Conservation (phyloP, 495 filamentous ascomycete species). For the Annulohypoxylon nitens region DNA sequence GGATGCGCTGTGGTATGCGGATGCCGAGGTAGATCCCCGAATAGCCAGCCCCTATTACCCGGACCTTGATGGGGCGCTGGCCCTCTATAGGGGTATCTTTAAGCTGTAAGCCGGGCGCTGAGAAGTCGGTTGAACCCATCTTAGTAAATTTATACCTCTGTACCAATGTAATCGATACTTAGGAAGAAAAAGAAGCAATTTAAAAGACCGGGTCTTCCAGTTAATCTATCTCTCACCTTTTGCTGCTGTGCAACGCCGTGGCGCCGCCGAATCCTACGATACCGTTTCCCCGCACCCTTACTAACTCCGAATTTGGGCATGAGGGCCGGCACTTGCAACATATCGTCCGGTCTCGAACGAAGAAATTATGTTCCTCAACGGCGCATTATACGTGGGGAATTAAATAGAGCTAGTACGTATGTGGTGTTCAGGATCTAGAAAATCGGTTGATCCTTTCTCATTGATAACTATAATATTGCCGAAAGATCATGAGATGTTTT, state of each 20-base stretch:
- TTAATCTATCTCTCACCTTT: not conserved
- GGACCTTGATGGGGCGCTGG: slow-evolving; percentile 59
- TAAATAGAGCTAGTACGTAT: slow-evolving; percentile 21
- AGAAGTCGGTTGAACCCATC: slow-evolving; percentile 37
- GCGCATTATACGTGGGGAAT: slow-evolving; percentile 22
- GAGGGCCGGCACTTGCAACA: slow-evolving; percentile 30
- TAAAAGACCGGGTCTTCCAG: not conserved
- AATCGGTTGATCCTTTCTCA: slow-evolving; percentile 27
- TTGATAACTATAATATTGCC: not conserved
- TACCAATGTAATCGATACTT: not conserved
- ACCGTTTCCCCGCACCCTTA: slow-evolving; percentile 32
- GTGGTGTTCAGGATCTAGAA: not conserved
- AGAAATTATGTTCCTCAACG: slow-evolving; percentile 2
- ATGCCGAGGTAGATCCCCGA: slow-evolving; percentile 60
- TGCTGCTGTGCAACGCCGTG: not conserved
- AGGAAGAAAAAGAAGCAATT: not conserved
- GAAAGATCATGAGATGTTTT: not conserved
- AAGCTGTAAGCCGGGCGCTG: slow-evolving; percentile 46
- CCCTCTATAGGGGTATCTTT: slow-evolving; percentile 62
- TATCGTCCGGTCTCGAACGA: slow-evolving; percentile 12
- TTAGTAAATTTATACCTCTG: not conserved
- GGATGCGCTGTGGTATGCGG: slow-evolving; percentile 58
- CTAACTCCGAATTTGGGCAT: not conserved
- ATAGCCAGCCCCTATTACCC: slow-evolving; percentile 64
- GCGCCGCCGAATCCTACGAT: not conserved